Evolutionary conservation across 768 basidiomycete genomes (phyloP), one percentile per base, ranked within the genome.

Genomic region (Gloeopeniophorella convolvens): DNA sequence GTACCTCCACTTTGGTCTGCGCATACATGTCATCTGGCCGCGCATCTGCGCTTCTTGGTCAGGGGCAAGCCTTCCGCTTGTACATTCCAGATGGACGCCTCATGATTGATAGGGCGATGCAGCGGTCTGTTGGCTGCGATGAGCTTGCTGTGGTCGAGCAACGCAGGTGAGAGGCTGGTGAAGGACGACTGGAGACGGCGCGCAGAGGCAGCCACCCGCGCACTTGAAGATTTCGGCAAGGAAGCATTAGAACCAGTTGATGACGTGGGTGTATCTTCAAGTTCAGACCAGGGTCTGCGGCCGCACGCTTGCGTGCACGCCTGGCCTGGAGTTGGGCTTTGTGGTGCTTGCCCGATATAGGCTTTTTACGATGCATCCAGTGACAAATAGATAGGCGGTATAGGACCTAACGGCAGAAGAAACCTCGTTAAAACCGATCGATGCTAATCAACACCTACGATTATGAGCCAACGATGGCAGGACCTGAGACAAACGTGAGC

Each of bases 271-370:
- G n/a, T n/a, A n/a, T n/a, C n/a, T n/a, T n/a, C n/a, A n/a, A n/a
- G n/a, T n/a, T n/a, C n/a, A n/a, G n/a, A n/a, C n/a, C n/a, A 55
- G 65, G 50, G 45, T 62, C 55, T 31, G 72, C 65, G 55, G 89
- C 88, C 4, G 88, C 91, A 27, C 90, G 82, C 65, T 94, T 94
- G 27, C 85, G 67, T 4, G 92, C 91, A 20, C 91, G 83, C 60
- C 88, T 89, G 42, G 82, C 75, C 63, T 89, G 80, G 7, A 82
- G 73, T 50, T 87, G 78, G 2, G 77, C 81, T 55, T 84, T 89
- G 57, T 81, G 82, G 60, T 85, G 73, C 48, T 81, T 85, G 33
- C 73, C 75, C 0, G 83, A 86, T 9, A 70, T 72, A n/a, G 80
- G 68, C 48, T 67, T 70, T 31, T 62, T 60, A 24, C 71, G 65